These are phyloP conservation scores for Pouteria glomerata DNA, from an alignment of 148 eudicot species.

Conservation along the genomic window DNA sequence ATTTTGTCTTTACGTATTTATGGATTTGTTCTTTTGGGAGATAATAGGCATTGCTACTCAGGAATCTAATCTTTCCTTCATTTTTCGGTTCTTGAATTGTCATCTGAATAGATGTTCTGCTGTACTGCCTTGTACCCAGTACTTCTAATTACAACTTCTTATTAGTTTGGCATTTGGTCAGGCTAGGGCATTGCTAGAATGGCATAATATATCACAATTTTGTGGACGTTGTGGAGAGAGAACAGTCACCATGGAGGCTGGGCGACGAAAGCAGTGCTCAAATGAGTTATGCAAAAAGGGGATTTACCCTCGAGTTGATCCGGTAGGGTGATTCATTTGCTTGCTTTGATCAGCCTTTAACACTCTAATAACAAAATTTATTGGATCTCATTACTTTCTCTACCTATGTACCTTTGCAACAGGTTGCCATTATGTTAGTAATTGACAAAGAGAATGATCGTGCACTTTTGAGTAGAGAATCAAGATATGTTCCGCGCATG, in stretches of 20 bases:
- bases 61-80: too few relatives aligned
- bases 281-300: constrained; percentile 77
- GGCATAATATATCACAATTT: constrained; percentile 66
- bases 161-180: constrained; percentile 21
- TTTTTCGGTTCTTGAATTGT: too few relatives aligned
- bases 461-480: constrained; percentile 75
- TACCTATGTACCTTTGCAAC: constrained; percentile 15
- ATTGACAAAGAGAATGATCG: constrained; percentile 90
- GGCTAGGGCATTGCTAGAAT: constrained; percentile 93
- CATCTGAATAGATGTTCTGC: too few relatives aligned
- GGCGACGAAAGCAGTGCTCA: constrained; percentile 80
- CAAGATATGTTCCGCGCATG: constrained; percentile 96
- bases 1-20: too few relatives aligned
- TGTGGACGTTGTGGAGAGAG: constrained; percentile 83
- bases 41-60: too few relatives aligned
- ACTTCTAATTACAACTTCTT: too few relatives aligned
- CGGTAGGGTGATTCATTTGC: constrained; percentile 49
- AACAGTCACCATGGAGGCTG: constrained; percentile 76
- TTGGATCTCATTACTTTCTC: not conserved
- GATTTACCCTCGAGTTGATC: constrained; percentile 93
- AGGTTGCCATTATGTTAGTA: constrained; percentile 96
- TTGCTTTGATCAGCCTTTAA: not conserved
- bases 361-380: too few relatives aligned
- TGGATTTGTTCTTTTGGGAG: too few relatives aligned
- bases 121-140: too few relatives aligned